phyloP scores from a whole-genome alignment of 495 filamentous ascomycete genomes.

The Xylaria sp. region DNA sequence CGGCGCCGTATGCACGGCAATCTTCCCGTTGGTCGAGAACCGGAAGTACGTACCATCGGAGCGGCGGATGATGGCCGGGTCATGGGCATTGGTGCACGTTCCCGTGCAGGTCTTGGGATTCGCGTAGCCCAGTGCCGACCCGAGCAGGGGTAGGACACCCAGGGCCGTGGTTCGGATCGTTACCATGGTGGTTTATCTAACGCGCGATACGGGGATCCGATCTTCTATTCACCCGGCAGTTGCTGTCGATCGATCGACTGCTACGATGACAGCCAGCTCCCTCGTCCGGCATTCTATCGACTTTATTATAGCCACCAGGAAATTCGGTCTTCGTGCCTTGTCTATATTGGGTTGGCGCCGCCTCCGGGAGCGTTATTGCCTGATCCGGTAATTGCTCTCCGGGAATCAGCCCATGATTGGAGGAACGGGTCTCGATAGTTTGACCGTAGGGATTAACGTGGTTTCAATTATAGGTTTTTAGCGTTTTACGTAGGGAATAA shows the following conservation, averaged over 20 bases:
- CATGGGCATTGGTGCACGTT: conserved; percentile 66
- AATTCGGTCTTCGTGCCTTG: neutral
- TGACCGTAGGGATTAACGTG: neutral
- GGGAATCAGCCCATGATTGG: conserved; percentile 13
- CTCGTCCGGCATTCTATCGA: conserved; percentile 8
- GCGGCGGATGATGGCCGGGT: conserved; percentile 69
- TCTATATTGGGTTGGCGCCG: conserved; percentile 11
- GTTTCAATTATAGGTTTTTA: neutral
- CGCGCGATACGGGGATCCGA: neutral
- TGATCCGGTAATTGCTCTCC: conserved; percentile 10
- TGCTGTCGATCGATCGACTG: conserved; percentile 8
- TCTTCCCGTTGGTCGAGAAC: conserved; percentile 69
- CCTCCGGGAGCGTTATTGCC: conserved; percentile 3
- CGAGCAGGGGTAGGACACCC: conserved; percentile 26
- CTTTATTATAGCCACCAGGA: conserved; percentile 10
- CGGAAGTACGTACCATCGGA: conserved; percentile 74
- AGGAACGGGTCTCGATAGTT: conserved; percentile 11
- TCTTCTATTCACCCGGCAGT: neutral
- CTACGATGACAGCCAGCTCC: neutral
- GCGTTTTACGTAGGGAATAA: neutral
- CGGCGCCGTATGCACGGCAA: conserved; percentile 64
- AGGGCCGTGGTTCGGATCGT: conserved; percentile 2
- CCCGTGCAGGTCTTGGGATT: conserved; percentile 66
- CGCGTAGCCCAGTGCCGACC: conserved; percentile 44
- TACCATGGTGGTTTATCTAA: neutral